phyloP scores from a whole-genome alignment of 129 eudicot species.

The sunflower (Helianthus annuus) region HanXRQr2.0-SUNRISE NC_035445.2:125502153-125502652 shows the following conservation, averaged over 20 bases:
- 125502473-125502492: slow-evolving; percentile 98
- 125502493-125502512: slow-evolving; percentile 98
- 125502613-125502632: no score
- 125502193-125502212: slow-evolving; percentile 99
- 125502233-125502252: slow-evolving; percentile 85
- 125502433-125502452: slow-evolving; percentile 86
- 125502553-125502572: slow-evolving; percentile 96
- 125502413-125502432: slow-evolving; percentile 99
- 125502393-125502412: slow-evolving; percentile 93
- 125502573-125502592: slow-evolving; percentile 1
- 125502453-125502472: slow-evolving; percentile 95
- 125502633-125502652: no score
- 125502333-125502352: slow-evolving; percentile 23
- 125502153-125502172: slow-evolving; percentile 98
- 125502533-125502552: slow-evolving; percentile 97
- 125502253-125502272: slow-evolving; percentile 75
- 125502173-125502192: slow-evolving; percentile 77
- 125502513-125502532: slow-evolving; percentile 78
- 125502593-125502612: not conserved
- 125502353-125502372: slow-evolving; percentile 98
- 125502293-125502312: not conserved
- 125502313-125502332: not conserved
- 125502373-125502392: slow-evolving; percentile 98
- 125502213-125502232: slow-evolving; percentile 95
- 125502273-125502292: slow-evolving; percentile 24